Evolutionary conservation across 768 basidiomycete species (phyloP).

Genomic region (Lactarius akahatsu): DNA sequence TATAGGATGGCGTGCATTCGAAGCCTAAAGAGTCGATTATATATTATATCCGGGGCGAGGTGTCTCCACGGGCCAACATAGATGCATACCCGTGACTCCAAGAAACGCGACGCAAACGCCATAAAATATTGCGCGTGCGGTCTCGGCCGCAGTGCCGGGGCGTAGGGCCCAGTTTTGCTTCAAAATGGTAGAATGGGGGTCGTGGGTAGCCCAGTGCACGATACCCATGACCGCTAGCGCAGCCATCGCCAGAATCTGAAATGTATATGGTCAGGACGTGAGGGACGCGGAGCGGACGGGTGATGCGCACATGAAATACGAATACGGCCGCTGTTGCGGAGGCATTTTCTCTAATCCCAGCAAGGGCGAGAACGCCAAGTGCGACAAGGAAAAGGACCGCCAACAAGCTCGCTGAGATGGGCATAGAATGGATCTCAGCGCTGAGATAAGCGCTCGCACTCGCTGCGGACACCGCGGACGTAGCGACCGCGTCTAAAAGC

Average conservation of each 20-base stretch:
- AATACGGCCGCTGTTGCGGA: slow-evolving; percentile 23
- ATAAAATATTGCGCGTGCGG: slow-evolving; percentile 22
- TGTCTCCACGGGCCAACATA: neutral
- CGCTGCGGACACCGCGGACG: slow-evolving; percentile 28
- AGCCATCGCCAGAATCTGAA: slow-evolving; percentile 24
- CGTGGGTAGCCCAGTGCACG: slow-evolving; percentile 25
- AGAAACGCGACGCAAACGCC: slow-evolving; percentile 29
- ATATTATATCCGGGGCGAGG: neutral
- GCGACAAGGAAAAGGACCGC: slow-evolving; percentile 25
- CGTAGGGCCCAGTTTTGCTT: slow-evolving; percentile 26
- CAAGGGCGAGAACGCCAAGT: slow-evolving; percentile 25
- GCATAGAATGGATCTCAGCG: slow-evolving; percentile 25
- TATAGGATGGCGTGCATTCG: slow-evolving; percentile 30
- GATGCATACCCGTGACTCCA: slow-evolving; percentile 27
- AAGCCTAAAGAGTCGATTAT: slow-evolving; percentile 18
- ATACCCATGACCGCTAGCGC: slow-evolving; percentile 17
- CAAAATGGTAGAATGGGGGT: slow-evolving; percentile 25
- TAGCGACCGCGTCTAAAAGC: slow-evolving; percentile 26
- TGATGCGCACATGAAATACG: slow-evolving; percentile 25
- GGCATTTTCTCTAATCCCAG: slow-evolving; percentile 28
- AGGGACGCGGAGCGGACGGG: neutral
- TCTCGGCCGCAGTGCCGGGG: slow-evolving; percentile 21
- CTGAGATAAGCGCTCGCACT: slow-evolving; percentile 28
- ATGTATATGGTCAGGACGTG: neutral
- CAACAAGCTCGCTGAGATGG: slow-evolving; percentile 20